Conservation (phyloP, 176 grass and related monocot species). For the Melocanna baccifera region DNA sequence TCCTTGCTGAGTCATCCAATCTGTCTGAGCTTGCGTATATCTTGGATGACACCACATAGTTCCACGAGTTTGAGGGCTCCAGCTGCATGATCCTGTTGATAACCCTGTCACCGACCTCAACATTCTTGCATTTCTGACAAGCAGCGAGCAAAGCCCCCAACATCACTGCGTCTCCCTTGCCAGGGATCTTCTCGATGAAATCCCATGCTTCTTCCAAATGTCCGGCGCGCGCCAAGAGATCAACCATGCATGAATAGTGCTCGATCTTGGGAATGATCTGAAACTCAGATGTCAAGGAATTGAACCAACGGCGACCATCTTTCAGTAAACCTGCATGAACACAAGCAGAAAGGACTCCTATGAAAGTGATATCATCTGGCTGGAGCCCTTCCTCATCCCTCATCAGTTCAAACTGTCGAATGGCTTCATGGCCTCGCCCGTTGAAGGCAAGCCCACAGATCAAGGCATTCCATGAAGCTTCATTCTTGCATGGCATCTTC, state of each 20-base stretch:
- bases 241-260: constrained; percentile 89
- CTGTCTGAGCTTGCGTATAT: constrained; percentile 65
- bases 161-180: constrained; percentile 65
- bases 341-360: constrained; percentile 76
- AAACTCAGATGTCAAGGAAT: constrained; percentile 52
- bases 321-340: constrained; percentile 71
- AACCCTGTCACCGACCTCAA: constrained; percentile 67
- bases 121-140: constrained; percentile 63
- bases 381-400: constrained; percentile 39
- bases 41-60: constrained; percentile 85
- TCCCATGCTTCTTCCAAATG: constrained; percentile 77
- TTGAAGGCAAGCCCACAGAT: constrained; percentile 77
- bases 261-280: constrained; percentile 59
- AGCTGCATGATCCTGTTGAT: constrained; percentile 67
- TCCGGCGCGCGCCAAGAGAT: constrained; percentile 69
- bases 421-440: constrained; percentile 51
- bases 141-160: constrained; percentile 69
- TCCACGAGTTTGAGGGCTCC: constrained; percentile 79
- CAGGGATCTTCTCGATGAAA: constrained; percentile 61
- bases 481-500: constrained; percentile 62
- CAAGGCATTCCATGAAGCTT: constrained; percentile 80
- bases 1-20: constrained; percentile 74
- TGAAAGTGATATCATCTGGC: constrained; percentile 67
- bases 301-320: constrained; percentile 60
- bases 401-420: constrained; percentile 67